Percentiles rank a stretch among this genome's conserved stretches.
These are phyloP conservation scores for Suhomyces tanzawaensis DNA, from an alignment of 805 yeast genomes.

Conservation along the genomic window DNA sequence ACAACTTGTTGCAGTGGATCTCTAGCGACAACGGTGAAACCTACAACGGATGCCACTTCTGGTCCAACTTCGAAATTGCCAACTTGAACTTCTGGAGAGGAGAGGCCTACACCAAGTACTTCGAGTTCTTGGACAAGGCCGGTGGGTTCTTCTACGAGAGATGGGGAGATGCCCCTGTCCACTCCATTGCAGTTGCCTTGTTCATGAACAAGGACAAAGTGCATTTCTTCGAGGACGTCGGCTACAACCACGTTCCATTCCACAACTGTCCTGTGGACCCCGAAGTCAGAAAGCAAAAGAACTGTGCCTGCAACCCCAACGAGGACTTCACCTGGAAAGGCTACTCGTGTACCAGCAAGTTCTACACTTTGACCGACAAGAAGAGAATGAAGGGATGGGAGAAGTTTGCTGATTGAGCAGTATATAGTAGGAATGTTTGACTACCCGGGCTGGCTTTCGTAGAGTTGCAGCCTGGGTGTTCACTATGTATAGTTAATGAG, in stretches of 20 bases:
- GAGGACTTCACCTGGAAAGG: slow-evolving; percentile 77
- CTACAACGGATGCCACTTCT: slow-evolving; percentile 82
- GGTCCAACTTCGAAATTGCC: slow-evolving; percentile 89
- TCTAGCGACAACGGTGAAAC: slow-evolving; percentile 65
- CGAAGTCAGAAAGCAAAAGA: slow-evolving; percentile 51
- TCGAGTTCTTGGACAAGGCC: slow-evolving; percentile 68
- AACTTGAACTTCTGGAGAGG: slow-evolving; percentile 72
- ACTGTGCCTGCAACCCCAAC: slow-evolving; percentile 70
- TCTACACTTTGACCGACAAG: slow-evolving; percentile 52
- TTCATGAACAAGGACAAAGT: slow-evolving; percentile 68
- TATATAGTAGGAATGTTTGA: too few relatives aligned
- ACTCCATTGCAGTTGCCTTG: slow-evolving; percentile 80
- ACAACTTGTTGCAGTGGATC: slow-evolving; percentile 68
- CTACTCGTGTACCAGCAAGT: slow-evolving; percentile 70
- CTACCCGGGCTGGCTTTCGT: too few relatives aligned
- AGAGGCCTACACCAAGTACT: slow-evolving; percentile 67
- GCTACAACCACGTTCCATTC: slow-evolving; percentile 83
- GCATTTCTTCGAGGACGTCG: slow-evolving; percentile 80
- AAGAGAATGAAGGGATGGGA: slow-evolving; percentile 73
- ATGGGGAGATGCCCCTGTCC: slow-evolving; percentile 96
- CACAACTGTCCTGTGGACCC: slow-evolving; percentile 74
- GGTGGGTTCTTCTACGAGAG: slow-evolving; percentile 94
- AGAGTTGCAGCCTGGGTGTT: too few relatives aligned
- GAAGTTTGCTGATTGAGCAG: slow-evolving; percentile 41
- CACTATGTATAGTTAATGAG: too few relatives aligned